Percentiles rank a stretch among this genome's conserved stretches.
These are phyloP conservation scores for Barnettozyma sucrosica DNA, from an alignment of 805 yeast genomes.

Conservation along the genomic window DNA sequence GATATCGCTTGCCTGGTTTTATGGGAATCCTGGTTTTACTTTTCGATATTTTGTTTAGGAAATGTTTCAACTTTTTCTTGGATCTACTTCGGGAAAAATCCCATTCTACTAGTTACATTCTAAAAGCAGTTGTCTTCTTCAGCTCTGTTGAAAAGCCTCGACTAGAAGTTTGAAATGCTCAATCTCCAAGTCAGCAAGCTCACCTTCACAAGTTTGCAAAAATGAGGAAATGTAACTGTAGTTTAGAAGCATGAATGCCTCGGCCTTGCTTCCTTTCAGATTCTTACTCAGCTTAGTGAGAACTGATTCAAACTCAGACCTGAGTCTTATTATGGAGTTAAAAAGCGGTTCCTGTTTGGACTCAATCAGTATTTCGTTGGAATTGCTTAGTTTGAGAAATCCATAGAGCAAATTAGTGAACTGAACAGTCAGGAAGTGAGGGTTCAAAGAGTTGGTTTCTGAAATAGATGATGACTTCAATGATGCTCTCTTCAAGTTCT, in stretches of 20 bases:
- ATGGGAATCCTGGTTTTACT: neutral
- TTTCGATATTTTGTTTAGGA: neutral
- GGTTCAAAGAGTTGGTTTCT: slow-evolving; percentile 32
- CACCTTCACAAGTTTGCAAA: slow-evolving; percentile 34
- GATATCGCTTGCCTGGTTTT: neutral
- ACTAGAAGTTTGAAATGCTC: slow-evolving; percentile 40
- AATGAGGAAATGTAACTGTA: slow-evolving; percentile 28
- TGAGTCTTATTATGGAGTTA: slow-evolving; percentile 58
- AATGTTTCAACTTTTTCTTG: neutral
- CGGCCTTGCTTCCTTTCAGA: slow-evolving; percentile 41
- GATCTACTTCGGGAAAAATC: no score
- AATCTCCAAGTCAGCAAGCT: slow-evolving; percentile 36
- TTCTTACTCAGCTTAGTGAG: slow-evolving; percentile 62
- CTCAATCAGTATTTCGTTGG: slow-evolving; percentile 26
- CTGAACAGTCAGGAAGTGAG: slow-evolving; percentile 69
- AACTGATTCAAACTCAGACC: slow-evolving; percentile 75
- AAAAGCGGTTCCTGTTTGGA: slow-evolving; percentile 61
- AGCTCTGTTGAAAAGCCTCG: slow-evolving; percentile 32
- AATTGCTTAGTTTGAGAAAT: slow-evolving; percentile 48
- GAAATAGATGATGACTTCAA: slow-evolving; percentile 28
- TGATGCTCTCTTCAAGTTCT: slow-evolving; percentile 47
- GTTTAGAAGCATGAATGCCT: slow-evolving; percentile 62
- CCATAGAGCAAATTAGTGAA: slow-evolving; percentile 71
- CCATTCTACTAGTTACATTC: no score
- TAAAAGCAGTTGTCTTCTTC: neutral